A percentile compares a stretch with the other conserved stretches of the same genome.
Evolutionary conservation across 768 basidiomycete species (phyloP).

Genomic region (Mycena rosella): DNA sequence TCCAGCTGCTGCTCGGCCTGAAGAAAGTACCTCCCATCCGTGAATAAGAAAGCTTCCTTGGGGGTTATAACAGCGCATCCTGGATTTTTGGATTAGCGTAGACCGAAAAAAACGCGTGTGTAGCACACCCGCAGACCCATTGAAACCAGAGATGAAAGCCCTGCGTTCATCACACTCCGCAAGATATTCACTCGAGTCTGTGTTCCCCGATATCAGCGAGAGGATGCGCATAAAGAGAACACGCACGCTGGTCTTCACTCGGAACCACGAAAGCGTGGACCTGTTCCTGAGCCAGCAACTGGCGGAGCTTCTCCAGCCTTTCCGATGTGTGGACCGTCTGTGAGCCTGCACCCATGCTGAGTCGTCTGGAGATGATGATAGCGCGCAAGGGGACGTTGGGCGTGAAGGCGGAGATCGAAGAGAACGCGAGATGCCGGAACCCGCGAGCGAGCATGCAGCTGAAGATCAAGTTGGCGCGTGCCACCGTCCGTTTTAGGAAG

Average conservation of each 20-base stretch:
- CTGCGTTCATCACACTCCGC: constrained; percentile 88
- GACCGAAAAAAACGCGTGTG: constrained; percentile 25
- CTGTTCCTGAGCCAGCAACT: constrained; percentile 47
- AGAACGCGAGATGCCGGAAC: constrained; percentile 23
- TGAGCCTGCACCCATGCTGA: constrained; percentile 41
- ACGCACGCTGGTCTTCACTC: constrained; percentile 93
- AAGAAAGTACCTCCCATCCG: constrained; percentile 95
- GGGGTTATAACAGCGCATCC: constrained; percentile 84
- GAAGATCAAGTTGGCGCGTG: constrained; percentile 18
- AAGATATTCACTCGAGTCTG: constrained; percentile 92
- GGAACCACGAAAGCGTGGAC: constrained; percentile 87
- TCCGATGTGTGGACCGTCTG: constrained; percentile 59
- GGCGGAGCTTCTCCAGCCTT: constrained; percentile 63
- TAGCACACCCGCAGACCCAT: constrained; percentile 86
- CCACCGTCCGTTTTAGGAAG: no score
- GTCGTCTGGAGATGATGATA: constrained; percentile 21
- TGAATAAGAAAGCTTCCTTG: constrained; percentile 85
- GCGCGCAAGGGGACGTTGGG: neutral
- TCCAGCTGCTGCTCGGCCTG: constrained; percentile 95
- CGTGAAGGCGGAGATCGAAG: constrained; percentile 9
- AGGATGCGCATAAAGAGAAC: neutral
- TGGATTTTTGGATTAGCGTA: constrained; percentile 43
- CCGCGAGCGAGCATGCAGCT: constrained; percentile 30
- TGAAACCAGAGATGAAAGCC: constrained; percentile 93
- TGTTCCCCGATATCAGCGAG: constrained; percentile 8